phyloP scores from a whole-genome alignment of 257 asterid species.

The Petrea volubilis region DNA sequence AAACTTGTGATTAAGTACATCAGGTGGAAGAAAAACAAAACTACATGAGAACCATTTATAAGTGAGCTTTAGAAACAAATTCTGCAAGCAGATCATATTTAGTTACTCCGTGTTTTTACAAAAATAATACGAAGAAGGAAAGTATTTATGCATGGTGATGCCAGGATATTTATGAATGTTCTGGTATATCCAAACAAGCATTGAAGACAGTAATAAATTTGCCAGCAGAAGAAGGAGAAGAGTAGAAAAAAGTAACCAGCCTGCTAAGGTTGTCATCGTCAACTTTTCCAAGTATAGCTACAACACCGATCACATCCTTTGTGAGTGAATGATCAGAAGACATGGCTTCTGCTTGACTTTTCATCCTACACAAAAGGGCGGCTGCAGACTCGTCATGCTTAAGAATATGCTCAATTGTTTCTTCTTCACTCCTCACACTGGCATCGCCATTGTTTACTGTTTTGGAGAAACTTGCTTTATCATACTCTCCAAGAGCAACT shows the following conservation, averaged over 20 bases:
- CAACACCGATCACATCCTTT: slow-evolving; percentile 73
- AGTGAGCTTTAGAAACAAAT: slow-evolving; percentile 9
- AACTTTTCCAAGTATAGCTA: slow-evolving; percentile 75
- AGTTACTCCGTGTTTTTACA: background rate
- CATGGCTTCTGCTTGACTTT: slow-evolving; percentile 37
- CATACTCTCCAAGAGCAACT: slow-evolving; percentile 60
- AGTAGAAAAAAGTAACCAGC: slow-evolving; percentile 40
- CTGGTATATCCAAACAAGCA: background rate
- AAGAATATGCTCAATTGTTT: slow-evolving; percentile 40
- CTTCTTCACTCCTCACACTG: slow-evolving; percentile 40
- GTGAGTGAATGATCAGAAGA: slow-evolving; percentile 45
- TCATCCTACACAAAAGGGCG: slow-evolving; percentile 51
- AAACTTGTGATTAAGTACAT: background rate
- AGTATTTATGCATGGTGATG: slow-evolving; percentile 9
- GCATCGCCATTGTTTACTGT: slow-evolving; percentile 29
- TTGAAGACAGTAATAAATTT: slow-evolving; percentile 1
- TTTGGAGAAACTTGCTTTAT: slow-evolving; percentile 25
- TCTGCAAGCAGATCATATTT: slow-evolving; percentile 5
- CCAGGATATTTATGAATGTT: slow-evolving; percentile 5
- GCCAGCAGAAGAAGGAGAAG: slow-evolving; percentile 8
- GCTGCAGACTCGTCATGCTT: slow-evolving; percentile 68
- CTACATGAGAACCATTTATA: background rate
- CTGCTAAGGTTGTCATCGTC: slow-evolving; percentile 77
- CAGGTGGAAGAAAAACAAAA: slow-evolving; percentile 10
- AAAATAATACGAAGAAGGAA: slow-evolving; percentile 10